phyloP scores from a whole-genome alignment of 148 eudicot species.

The Cornus florida region DNA sequence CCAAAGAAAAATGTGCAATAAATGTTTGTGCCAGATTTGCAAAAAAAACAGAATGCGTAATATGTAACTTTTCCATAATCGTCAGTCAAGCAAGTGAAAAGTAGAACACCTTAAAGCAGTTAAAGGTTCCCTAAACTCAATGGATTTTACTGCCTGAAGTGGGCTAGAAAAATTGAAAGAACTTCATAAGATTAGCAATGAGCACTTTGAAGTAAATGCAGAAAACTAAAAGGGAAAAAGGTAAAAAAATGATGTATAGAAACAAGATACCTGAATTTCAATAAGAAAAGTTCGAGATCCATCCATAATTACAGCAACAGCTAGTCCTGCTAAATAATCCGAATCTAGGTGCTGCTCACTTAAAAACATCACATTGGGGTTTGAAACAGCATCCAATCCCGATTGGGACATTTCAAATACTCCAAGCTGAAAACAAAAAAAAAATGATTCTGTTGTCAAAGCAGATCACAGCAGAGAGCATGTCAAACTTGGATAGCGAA shows the following conservation, averaged over 20 bases:
- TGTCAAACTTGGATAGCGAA: not conserved
- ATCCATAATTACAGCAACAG: constrained; percentile 82
- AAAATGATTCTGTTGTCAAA: constrained; percentile 3
- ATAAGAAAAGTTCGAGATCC: constrained; percentile 90
- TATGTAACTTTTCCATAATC: too few relatives aligned
- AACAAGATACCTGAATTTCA: constrained; percentile 76
- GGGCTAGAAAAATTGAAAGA: not conserved
- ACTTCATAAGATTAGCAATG: not conserved
- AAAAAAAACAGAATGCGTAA: too few relatives aligned
- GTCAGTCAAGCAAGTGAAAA: too few relatives aligned
- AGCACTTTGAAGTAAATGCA: too few relatives aligned
- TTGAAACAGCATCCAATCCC: constrained; percentile 75
- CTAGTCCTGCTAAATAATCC: constrained; percentile 85
- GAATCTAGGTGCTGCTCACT: constrained; percentile 70
- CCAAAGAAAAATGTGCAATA: too few relatives aligned
- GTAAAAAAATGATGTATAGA: not conserved
- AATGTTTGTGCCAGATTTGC: too few relatives aligned
- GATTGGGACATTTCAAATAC: constrained; percentile 81
- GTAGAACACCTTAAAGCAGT: too few relatives aligned
- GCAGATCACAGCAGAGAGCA: constrained; percentile 6
- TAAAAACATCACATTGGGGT: constrained; percentile 87
- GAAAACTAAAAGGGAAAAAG: not conserved
- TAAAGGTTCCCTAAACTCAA: not conserved
- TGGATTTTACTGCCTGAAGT: not conserved
- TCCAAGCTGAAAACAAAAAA: constrained; percentile 71